Percentiles rank a stretch among this genome's conserved stretches.
Conservation (phyloP, 345 rosid species). For the Aurinia saxatilis region DNA sequence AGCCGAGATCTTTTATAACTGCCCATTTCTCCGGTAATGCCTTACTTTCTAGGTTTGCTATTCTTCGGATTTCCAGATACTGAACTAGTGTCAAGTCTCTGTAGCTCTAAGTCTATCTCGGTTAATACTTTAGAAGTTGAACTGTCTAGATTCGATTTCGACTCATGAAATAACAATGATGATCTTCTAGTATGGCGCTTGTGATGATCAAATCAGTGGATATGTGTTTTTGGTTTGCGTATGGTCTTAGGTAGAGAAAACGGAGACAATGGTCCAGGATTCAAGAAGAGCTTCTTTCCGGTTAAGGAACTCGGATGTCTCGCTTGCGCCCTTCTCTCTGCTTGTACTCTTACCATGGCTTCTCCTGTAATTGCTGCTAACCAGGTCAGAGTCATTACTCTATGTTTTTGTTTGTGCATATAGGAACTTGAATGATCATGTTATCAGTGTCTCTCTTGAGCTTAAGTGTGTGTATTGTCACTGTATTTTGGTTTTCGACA, state of each 20-base stretch:
- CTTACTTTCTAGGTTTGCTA: background rate
- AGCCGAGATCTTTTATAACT: constrained; percentile 23
- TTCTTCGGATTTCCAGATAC: background rate
- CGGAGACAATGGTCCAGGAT: constrained; percentile 21
- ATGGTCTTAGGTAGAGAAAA: constrained; percentile 29
- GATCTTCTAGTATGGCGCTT: no score
- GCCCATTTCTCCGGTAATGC: constrained; percentile 45
- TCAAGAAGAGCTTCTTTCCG: constrained; percentile 27
- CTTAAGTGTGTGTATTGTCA: background rate
- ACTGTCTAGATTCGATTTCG: no score
- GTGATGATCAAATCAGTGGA: background rate
- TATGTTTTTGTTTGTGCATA: background rate
- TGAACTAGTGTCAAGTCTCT: background rate
- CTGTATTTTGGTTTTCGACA: background rate
- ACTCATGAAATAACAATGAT: no score
- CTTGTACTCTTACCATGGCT: constrained; percentile 54
- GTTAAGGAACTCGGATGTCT: constrained; percentile 47
- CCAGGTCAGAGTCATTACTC: constrained; percentile 39
- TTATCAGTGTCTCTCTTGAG: background rate
- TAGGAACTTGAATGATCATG: background rate
- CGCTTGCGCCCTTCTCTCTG: constrained; percentile 71
- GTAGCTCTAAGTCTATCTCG: background rate
- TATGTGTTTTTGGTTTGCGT: constrained; percentile 4
- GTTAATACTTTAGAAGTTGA: background rate
- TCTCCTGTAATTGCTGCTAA: constrained; percentile 77